Evolutionary conservation across 495 filamentous ascomycete genomes (phyloP), one percentile per base, ranked within the genome.

Genomic region (Rhypophila decipiens): DNA sequence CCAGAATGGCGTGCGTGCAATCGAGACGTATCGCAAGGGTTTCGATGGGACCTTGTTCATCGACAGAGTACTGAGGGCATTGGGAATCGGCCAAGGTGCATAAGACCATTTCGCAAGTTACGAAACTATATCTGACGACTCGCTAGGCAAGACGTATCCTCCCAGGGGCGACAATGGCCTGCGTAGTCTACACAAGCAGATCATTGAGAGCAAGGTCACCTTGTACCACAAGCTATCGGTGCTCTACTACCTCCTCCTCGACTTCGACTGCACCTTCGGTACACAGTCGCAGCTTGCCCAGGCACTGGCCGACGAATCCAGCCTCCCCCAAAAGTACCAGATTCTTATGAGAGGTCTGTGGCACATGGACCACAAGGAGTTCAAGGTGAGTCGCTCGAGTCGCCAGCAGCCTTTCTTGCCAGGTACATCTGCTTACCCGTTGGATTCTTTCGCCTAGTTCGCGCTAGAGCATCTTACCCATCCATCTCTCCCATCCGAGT

Each of bases 301-400:
- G 33, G 57, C 63, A 21, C 81, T 78, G 17, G 77, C 81, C 51
- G 63, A 83, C 13, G 59, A 57, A 13, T 55, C 58, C 1, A 64
- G 64, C 24, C 47, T 76, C 24, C 85, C 86, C 0, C 64, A 74
- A 18, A 84, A 82, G 50, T 90, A 88, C 58, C 78, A 77, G 52
- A 78, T 85, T 22, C 84, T 87, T 47, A 86, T 90, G 61, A 81
- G 83, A 47, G 87, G 87, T 3, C 65, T 93, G n/a, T 90, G 86
- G 86, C 73, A 84, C 43, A 69, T 93, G 68, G 87, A 93, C 61
- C 73, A 75, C 37, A 64, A 78, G 20, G 74, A 87, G 39, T 88
- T 87, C 63, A 73, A 76, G 52, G 76, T 84, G 54, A 3, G 20
- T 41, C 34, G 66, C 12, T 27, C 15, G 27, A 31, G 27, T 7